Evolutionary conservation across 352 stramenopile genomes (phyloP).

Genomic region (Pythium brassicae): DNA sequence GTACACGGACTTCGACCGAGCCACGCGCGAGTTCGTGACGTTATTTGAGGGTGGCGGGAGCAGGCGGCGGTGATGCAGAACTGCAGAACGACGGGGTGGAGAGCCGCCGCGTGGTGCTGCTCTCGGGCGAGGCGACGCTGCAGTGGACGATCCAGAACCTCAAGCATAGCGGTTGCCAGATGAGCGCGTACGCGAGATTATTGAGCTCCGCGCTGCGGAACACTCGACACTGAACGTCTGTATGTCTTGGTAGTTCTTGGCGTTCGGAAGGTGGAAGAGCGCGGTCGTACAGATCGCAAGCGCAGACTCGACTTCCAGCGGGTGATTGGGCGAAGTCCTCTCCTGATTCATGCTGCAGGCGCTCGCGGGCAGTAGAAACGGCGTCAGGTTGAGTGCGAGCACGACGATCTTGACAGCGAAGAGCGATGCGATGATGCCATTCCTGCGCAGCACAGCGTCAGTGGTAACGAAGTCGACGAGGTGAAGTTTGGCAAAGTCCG

Average conservation of each 20-base stretch:
- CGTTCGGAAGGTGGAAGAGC: no score
- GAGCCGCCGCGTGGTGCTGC: slow-evolving; percentile 4
- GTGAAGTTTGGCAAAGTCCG: slow-evolving; percentile 8
- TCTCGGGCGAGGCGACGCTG: slow-evolving; percentile 14
- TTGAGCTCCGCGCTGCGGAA: no score
- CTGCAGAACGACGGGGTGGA: no score
- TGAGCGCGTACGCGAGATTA: no score
- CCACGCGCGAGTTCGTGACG: slow-evolving; percentile 28
- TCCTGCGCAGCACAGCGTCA: slow-evolving; percentile 13
- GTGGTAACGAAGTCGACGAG: slow-evolving; percentile 14
- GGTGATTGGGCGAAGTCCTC: background rate
- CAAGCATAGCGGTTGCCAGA: no score
- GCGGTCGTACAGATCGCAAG: slow-evolving; percentile 2
- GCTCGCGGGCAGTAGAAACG: slow-evolving; percentile 5
- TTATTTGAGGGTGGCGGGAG: slow-evolving; percentile 21
- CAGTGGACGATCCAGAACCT: no score
- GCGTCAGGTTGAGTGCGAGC: slow-evolving; percentile 9
- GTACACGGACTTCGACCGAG: slow-evolving; percentile 49
- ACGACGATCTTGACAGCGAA: slow-evolving; percentile 16
- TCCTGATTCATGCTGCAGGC: background rate
- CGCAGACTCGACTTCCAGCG: background rate
- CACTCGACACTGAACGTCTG: no score
- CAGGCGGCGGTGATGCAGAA: slow-evolving; percentile 4
- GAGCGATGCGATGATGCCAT: slow-evolving; percentile 14
- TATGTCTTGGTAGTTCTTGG: no score